These are phyloP conservation scores for Komagataella pastoris DNA, from an alignment of 805 yeast species.

Conservation along the genomic window DNA sequence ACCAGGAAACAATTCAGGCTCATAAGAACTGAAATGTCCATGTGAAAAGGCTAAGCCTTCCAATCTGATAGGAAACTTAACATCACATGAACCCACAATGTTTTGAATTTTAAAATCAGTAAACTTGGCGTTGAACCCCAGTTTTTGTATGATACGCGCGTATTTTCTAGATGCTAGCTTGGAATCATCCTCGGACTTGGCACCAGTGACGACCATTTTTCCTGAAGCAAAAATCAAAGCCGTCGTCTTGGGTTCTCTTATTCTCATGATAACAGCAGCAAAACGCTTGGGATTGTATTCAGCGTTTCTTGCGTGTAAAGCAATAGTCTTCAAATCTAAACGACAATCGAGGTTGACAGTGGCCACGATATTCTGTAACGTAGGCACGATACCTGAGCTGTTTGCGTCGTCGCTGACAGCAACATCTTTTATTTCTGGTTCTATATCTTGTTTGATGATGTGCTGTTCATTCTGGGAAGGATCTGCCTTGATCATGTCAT, in stretches of 20 bases:
- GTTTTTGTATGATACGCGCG: constrained; percentile 94
- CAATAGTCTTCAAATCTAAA: constrained; percentile 90
- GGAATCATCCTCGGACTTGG: constrained; percentile 97
- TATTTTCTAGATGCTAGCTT: constrained; percentile 94
- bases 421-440: constrained; percentile 12
- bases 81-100: constrained; percentile 98
- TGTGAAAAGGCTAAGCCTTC: constrained; percentile 97
- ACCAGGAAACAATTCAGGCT: constrained; percentile 97
- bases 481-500: constrained; percentile 7
- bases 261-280: constrained; percentile 99
- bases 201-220: constrained; percentile 99
- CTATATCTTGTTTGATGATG: constrained; percentile 10
- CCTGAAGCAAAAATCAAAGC: constrained; percentile 97
- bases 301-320: constrained; percentile 96
- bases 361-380: constrained; percentile 91
- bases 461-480: constrained; percentile 4
- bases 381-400: constrained; percentile 93
- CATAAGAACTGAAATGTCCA: constrained; percentile 97
- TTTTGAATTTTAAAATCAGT: constrained; percentile 97
- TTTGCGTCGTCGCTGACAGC: constrained; percentile 48
- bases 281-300: constrained; percentile 98
- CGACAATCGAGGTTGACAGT: constrained; percentile 96
- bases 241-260: constrained; percentile 96
- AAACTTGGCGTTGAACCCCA: constrained; percentile 95
- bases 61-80: constrained; percentile 90